Percentiles rank a stretch among this genome's conserved stretches.
phyloP scores from a whole-genome alignment of 345 rosid genomes.

The Hibiscus tridactylites region DNA sequence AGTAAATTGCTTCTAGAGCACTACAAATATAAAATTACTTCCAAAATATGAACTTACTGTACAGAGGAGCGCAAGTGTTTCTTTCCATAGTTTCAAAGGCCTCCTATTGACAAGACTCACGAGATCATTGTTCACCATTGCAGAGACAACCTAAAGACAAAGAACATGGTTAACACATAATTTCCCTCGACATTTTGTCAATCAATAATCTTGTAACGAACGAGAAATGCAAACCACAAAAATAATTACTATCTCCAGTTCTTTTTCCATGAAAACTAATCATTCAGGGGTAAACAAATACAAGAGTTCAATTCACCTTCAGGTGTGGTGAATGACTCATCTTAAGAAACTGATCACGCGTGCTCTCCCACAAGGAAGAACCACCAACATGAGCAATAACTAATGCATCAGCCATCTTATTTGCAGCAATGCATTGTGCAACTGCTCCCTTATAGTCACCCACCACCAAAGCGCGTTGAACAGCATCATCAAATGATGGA shows the following conservation, averaged over 20 bases:
- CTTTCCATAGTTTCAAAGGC: conserved; percentile 89
- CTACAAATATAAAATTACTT: neutral
- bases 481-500: conserved; percentile 68
- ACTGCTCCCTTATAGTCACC: conserved; percentile 97
- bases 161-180: conserved; percentile 1
- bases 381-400: conserved; percentile 97
- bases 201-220: conserved; percentile 16
- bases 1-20: neutral
- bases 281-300: neutral
- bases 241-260: neutral
- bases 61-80: conserved; percentile 77
- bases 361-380: conserved; percentile 75
- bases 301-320: conserved; percentile 40
- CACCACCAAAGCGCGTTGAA: conserved; percentile 87
- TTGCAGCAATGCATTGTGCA: conserved; percentile 69
- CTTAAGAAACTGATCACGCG: conserved; percentile 81
- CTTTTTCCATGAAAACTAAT: neutral
- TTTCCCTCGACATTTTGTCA: no score
- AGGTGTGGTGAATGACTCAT: conserved; percentile 64
- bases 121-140: conserved; percentile 96
- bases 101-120: conserved; percentile 64
- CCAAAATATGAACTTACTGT: conserved; percentile 39
- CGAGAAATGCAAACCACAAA: neutral
- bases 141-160: conserved; percentile 74
- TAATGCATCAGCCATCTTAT: conserved; percentile 94